Evolutionary conservation across 805 yeast genomes (phyloP).

Genomic region (Wickerhamiella qilinensis): DNA sequence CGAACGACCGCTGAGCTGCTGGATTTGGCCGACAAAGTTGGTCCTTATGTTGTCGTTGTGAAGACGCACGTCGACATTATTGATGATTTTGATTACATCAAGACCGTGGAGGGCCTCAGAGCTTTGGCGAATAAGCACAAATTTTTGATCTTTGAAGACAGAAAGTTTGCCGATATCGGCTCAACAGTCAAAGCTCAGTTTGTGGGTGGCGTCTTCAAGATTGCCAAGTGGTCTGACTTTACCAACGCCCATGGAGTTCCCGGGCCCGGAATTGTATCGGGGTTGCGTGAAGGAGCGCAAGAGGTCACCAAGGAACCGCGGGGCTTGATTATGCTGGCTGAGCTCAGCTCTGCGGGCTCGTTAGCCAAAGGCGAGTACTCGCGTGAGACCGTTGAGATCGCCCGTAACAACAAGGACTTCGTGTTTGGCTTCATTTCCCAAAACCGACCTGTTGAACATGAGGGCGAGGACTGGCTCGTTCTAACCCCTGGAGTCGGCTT

Average conservation of each 20-base stretch:
- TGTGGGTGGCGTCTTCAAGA: conserved; percentile 73
- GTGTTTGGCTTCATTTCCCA: conserved; percentile 97
- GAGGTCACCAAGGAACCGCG: conserved; percentile 49
- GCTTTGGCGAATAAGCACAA: conserved; percentile 63
- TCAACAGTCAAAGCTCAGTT: conserved; percentile 93
- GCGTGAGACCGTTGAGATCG: conserved; percentile 72
- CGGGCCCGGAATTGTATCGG: conserved; percentile 83
- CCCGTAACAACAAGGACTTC: conserved; percentile 70
- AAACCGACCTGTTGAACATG: conserved; percentile 57
- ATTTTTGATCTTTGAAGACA: conserved; percentile 87
- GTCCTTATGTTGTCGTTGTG: conserved; percentile 81
- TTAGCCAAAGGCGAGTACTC: conserved; percentile 90
- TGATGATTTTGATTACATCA: conserved; percentile 72
- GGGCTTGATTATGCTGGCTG: conserved; percentile 90
- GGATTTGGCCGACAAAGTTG: conserved; percentile 55
- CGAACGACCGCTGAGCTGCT: conserved; percentile 64
- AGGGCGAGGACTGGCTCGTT: conserved; percentile 75
- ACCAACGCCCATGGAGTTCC: conserved; percentile 97
- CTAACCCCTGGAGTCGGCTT: conserved; percentile 99
- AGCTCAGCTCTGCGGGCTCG: conserved; percentile 84
- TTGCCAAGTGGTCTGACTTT: conserved; percentile 90
- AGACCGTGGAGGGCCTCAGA: conserved; percentile 60
- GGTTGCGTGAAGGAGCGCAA: conserved; percentile 62
- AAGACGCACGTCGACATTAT: conserved; percentile 92
- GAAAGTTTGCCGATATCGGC: conserved; percentile 97